Conservation (phyloP, 1,139 yeast species). For the Hanseniaspora uvarum region DNA sequence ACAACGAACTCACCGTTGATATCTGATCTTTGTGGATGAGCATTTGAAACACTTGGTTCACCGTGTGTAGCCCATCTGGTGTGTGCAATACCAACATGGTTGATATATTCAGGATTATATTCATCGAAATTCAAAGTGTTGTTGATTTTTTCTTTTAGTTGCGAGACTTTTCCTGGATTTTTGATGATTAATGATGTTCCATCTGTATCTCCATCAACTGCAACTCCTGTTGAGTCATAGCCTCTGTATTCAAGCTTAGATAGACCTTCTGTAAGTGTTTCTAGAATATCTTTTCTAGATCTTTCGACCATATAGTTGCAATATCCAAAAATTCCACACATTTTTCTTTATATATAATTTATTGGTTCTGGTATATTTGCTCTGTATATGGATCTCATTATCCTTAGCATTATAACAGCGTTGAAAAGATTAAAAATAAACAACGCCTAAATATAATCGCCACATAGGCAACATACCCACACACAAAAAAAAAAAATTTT, state of each 20-base stretch:
- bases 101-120: conserved; percentile 54
- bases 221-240: conserved; percentile 93
- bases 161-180: conserved; percentile 85
- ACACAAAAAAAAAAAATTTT: no score
- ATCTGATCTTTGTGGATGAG: conserved; percentile 95
- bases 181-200: conserved; percentile 62
- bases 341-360: conserved; percentile 18
- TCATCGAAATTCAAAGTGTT: conserved; percentile 25
- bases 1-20: conserved; percentile 71
- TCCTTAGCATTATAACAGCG: no score
- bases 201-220: conserved; percentile 74
- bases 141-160: conserved; percentile 56
- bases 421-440: no score
- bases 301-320: conserved; percentile 89
- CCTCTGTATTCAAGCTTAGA: conserved; percentile 95
- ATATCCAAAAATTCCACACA: conserved; percentile 96
- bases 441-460: no score
- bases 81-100: conserved; percentile 95
- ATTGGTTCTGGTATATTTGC: background rate
- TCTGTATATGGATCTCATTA: no score
- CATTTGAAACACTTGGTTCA: conserved; percentile 71
- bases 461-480: no score
- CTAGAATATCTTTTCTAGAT: conserved; percentile 83
- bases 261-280: conserved; percentile 80
- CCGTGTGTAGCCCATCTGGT: conserved; percentile 99